Percentiles rank a stretch among this genome's conserved stretches.
Evolutionary conservation across 805 yeast genomes (phyloP).

Genomic region (Ogataea polymorpha): DNA sequence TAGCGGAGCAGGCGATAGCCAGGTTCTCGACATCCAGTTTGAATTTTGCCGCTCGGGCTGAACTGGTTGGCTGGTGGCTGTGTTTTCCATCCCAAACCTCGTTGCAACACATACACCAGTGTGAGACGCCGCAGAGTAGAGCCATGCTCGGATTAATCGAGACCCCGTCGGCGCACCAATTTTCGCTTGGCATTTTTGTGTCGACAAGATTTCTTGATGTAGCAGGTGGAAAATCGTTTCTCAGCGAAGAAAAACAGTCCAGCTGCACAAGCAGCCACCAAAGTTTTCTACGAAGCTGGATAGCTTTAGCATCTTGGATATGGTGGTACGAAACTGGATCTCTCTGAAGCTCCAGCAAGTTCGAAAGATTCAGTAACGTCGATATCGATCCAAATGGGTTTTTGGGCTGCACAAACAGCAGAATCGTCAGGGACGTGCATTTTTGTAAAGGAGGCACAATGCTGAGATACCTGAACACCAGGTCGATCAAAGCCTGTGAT

Average conservation of each 20-base stretch:
- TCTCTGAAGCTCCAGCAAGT: constrained; percentile 51
- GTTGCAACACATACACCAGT: constrained; percentile 32
- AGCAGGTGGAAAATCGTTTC: constrained; percentile 51
- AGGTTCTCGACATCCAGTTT: constrained; percentile 8
- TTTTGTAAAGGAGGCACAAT: background rate
- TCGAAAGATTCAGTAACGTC: constrained; percentile 52
- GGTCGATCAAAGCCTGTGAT: background rate
- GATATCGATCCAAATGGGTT: constrained; percentile 51
- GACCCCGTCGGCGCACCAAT: constrained; percentile 2
- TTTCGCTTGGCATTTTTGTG: constrained; percentile 52
- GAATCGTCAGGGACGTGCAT: background rate
- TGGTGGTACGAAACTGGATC: constrained; percentile 54
- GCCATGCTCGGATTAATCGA: constrained; percentile 43
- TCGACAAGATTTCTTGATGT: constrained; percentile 52
- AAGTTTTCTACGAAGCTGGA: constrained; percentile 52
- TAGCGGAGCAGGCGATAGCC: constrained; percentile 20
- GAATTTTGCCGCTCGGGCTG: too few relatives aligned
- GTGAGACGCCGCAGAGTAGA: constrained; percentile 50
- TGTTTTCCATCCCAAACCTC: constrained; percentile 15
- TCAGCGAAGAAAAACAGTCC: constrained; percentile 54
- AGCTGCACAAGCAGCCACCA: constrained; percentile 68
- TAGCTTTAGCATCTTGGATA: constrained; percentile 43
- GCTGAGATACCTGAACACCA: background rate
- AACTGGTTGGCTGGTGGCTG: constrained; percentile 1
- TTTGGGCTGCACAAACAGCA: constrained; percentile 4